Conservation (phyloP, 768 basidiomycete species). For the Hortiboletus campestris region DNA sequence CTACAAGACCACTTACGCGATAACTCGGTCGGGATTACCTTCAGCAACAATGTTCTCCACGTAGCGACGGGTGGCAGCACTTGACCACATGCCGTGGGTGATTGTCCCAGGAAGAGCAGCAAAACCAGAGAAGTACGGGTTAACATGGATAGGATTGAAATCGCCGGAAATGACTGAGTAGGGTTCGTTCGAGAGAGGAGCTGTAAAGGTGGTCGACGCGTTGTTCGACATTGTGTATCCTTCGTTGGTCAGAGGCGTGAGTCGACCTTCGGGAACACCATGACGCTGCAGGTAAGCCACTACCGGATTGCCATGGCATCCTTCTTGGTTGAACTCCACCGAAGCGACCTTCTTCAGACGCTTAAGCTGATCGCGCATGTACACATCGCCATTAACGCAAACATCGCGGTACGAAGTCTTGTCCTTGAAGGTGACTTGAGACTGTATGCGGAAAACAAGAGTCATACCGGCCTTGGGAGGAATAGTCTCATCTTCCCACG, state of each 20-base stretch:
- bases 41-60: constrained; percentile 94
- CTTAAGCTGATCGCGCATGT: constrained; percentile 85
- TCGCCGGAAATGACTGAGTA: constrained; percentile 97
- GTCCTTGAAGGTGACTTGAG: constrained; percentile 89
- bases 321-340: constrained; percentile 82
- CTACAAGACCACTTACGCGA: constrained; percentile 57
- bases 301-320: constrained; percentile 91
- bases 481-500: constrained; percentile 82
- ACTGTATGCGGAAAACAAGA: constrained; percentile 87
- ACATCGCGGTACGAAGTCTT: constrained; percentile 81
- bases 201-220: constrained; percentile 65
- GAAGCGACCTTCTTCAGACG: constrained; percentile 85
- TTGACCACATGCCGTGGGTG: constrained; percentile 97
- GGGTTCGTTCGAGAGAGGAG: constrained; percentile 91
- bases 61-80: constrained; percentile 89
- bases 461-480: constrained; percentile 78
- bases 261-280: constrained; percentile 73
- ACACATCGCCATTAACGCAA: constrained; percentile 80
- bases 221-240: constrained; percentile 79
- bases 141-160: constrained; percentile 98
- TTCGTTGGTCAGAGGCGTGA: constrained; percentile 75
- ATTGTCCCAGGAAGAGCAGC: constrained; percentile 94
- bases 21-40: constrained; percentile 87
- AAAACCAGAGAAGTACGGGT: constrained; percentile 96
- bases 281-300: constrained; percentile 91